Evolutionary conservation across 2,329 filamentous ascomycete genomes (phyloP).

Genomic region (Xylariaceae sp.): DNA sequence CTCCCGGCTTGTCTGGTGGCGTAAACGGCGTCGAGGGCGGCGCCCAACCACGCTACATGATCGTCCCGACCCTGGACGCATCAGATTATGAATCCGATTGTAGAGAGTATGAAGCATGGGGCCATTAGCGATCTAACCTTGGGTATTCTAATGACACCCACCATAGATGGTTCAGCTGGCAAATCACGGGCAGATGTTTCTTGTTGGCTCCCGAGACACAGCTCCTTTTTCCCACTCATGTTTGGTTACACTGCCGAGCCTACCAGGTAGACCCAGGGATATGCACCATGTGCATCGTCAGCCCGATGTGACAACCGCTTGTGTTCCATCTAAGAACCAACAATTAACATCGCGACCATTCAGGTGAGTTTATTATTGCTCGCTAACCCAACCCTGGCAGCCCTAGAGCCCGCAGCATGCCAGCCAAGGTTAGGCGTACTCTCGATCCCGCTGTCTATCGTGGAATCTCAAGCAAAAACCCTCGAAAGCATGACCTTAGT

Average conservation of each 20-base stretch:
- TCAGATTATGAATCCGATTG: too few species aligned
- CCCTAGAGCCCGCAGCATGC: not conserved
- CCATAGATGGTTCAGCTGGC: constrained; percentile 12
- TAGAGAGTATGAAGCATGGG: not conserved
- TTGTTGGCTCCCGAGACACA: constrained; percentile 22
- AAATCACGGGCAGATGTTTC: constrained; percentile 15
- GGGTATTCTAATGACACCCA: constrained; percentile 19
- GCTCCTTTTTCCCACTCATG: constrained; percentile 1
- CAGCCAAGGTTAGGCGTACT: not conserved
- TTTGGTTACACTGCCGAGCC: constrained; percentile 7
- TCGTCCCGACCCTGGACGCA: too few species aligned
- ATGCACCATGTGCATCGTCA: constrained; percentile 3
- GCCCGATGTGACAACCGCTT: constrained; percentile 3
- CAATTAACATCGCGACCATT: constrained; percentile 9
- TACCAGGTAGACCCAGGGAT: not conserved
- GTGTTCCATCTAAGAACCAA: constrained; percentile 8
- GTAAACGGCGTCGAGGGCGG: too few species aligned
- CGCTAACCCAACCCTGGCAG: not conserved
- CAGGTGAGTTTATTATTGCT: not conserved
- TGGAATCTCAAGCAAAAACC: not conserved
- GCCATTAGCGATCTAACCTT: not conserved
- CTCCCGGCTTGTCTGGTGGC: too few species aligned
- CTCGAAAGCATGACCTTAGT: not conserved
- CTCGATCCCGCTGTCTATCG: not conserved
- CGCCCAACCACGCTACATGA: too few species aligned